Conservation (phyloP, 768 basidiomycete genomes). For the Pulveroboletus sp. region DNA sequence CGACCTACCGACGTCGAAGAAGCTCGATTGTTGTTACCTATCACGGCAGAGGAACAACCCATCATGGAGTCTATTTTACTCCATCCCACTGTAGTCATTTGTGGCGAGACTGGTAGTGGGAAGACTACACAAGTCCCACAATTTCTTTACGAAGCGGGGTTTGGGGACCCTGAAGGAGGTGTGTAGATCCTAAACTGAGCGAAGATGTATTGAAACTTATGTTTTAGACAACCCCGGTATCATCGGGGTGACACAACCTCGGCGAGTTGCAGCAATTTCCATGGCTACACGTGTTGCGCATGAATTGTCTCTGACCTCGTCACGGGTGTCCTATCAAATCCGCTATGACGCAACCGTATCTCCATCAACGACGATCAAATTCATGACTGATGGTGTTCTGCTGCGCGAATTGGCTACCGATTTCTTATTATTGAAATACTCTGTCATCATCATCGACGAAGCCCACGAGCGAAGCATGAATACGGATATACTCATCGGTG, state of each 20-base stretch:
- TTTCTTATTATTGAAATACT: conserved; percentile 92
- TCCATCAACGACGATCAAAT: conserved; percentile 89
- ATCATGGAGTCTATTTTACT: conserved; percentile 91
- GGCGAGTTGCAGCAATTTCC: conserved; percentile 95
- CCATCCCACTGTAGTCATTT: conserved; percentile 70
- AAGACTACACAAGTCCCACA: conserved; percentile 99
- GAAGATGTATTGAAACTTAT: conserved; percentile 2
- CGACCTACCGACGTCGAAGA: conserved; percentile 75
- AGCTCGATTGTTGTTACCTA: conserved; percentile 76
- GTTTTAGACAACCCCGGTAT: conserved; percentile 89
- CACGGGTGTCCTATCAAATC: conserved; percentile 92
- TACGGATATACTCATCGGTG: conserved; percentile 95
- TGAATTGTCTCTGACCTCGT: conserved; percentile 82
- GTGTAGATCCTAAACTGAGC: conserved; percentile 18
- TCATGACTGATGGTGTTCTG: conserved; percentile 99
- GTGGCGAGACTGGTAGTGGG: conserved; percentile 96
- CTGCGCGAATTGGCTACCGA: conserved; percentile 90
- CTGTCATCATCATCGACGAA: conserved; percentile 94
- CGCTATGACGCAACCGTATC: conserved; percentile 96
- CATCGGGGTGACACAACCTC: conserved; percentile 96
- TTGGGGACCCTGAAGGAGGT: conserved; percentile 84
- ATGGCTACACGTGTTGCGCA: conserved; percentile 92
- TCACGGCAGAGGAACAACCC: conserved; percentile 88
- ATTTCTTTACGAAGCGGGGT: conserved; percentile 96
- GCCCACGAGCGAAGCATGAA: conserved; percentile 98